Base-by-base conservation (phyloP, 2,329 filamentous ascomycete species). In the Xylariales sp. region DNA sequence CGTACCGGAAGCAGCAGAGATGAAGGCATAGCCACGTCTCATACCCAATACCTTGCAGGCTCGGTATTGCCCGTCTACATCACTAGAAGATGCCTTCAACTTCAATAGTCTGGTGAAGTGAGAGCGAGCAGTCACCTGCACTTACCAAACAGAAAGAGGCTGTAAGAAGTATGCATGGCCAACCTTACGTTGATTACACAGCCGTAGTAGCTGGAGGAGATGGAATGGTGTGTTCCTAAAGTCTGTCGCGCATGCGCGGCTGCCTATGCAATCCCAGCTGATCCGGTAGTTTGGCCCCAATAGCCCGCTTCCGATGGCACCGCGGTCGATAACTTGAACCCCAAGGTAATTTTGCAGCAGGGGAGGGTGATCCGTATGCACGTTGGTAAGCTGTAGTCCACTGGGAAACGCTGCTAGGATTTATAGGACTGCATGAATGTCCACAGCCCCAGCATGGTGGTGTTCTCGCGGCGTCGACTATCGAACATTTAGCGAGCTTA, bases 101-200 rank as follows among this genome's bases (percentile, higher is more conserved):
- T 34, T 34, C 32, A 19, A 34, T 34, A 34, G 32, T 34, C 14
- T 34, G 5, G 32, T 16, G 15, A 5, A n/a, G n/a, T n/a, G n/a
- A n/a, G n/a, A n/a, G n/a, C n/a, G n/a, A n/a, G 12, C 10, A 2
- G 12, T 19, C n/a, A 19, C 14, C n/a, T 34, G 16, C 32, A 20
- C 16, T 34, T 34, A n/a, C 16, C 32, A 10, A 9, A 34, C 9
- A 8, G 24, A 18, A 3, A 34, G 32, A 8, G 32, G 12, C 12
- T 14, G 8, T n/a, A 6, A 2, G 7, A 8, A 10, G 16, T 9
- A 19, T 20, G 32, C 8, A 9, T 34, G 9, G 8, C 21, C 32
- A 34, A 18, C 32, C 32, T 34, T 20, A 9, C 10, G n/a, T 9
- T 34, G 14, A n/a, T 11, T 34, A 9, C 12, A 8, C 4, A 20